phyloP scores from a whole-genome alignment of 78 protist species.

The Polysphondylium violaceum region DNA sequence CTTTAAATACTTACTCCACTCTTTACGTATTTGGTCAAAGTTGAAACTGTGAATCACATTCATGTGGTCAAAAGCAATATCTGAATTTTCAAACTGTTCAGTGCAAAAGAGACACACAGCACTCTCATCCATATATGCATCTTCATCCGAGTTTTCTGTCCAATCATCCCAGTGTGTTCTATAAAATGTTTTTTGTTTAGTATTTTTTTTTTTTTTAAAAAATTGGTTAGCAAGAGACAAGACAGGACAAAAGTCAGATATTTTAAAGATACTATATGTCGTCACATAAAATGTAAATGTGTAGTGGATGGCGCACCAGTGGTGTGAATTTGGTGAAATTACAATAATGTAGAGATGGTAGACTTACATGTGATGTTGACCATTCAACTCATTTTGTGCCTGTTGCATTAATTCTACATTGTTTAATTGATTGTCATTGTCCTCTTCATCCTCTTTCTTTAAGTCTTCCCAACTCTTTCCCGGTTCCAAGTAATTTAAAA shows the following conservation, averaged over 20 bases:
- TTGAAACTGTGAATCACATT: conserved; percentile 16
- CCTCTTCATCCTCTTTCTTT: conserved; percentile 52
- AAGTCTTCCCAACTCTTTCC: conserved; percentile 70
- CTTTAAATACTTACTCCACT: conserved; percentile 27
- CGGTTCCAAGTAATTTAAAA: conserved; percentile 77
- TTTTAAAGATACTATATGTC: too few species aligned
- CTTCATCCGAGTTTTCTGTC: conserved; percentile 36
- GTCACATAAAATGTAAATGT: too few species aligned
- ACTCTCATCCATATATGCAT: conserved; percentile 17
- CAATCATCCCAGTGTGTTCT: conserved; percentile 77
- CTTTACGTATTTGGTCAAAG: conserved; percentile 42
- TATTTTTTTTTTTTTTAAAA: too few species aligned
- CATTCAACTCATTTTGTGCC: conserved; percentile 35
- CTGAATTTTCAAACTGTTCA: conserved; percentile 18
- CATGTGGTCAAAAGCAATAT: conserved; percentile 51
- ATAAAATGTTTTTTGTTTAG: too few species aligned
- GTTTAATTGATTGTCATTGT: background rate
- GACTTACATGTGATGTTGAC: conserved; percentile 29
- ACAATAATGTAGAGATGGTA: background rate
- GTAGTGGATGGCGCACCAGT: too few species aligned
- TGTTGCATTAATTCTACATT: conserved; percentile 28
- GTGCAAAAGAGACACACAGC: conserved; percentile 59
- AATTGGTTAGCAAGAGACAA: too few species aligned
- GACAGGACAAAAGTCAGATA: too few species aligned
- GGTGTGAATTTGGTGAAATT: background rate